These are phyloP conservation scores for Aspergillus glaucus DNA, from an alignment of 2,329 filamentous ascomycete species.

Conservation along the genomic window DNA sequence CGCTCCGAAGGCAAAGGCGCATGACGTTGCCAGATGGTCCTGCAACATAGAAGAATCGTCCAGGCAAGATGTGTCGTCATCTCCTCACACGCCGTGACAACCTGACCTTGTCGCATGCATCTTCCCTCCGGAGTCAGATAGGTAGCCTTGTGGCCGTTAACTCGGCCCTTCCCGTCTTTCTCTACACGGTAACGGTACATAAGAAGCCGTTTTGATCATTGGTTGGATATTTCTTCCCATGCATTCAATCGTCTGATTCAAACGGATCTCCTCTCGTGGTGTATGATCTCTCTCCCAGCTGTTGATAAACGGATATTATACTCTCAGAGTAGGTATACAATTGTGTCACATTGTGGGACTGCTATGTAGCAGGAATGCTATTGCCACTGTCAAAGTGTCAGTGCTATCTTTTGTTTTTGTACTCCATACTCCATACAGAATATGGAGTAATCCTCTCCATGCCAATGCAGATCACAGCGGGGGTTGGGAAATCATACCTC, in stretches of 20 bases:
- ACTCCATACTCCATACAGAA: not conserved
- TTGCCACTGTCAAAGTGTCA: not conserved
- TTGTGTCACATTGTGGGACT: not conserved
- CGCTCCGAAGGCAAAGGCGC: conserved; percentile 1
- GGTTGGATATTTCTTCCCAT: not conserved
- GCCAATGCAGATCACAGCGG: not conserved
- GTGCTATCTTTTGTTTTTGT: not conserved
- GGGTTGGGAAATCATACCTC: not conserved
- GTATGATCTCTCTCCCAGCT: not conserved
- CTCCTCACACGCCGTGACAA: not conserved
- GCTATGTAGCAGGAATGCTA: not conserved
- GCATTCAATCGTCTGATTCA: not conserved
- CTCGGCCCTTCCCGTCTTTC: not conserved
- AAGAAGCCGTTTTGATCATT: not conserved
- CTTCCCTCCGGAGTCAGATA: not conserved
- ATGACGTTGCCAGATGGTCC: conserved; percentile 9
- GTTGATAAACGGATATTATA: not conserved
- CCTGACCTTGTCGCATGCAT: not conserved
- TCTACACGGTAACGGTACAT: not conserved
- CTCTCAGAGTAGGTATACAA: not conserved
- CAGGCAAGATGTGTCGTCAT: not conserved
- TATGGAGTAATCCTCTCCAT: not conserved
- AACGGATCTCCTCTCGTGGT: not conserved
- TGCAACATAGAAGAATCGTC: conserved; percentile 1
- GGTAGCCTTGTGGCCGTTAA: not conserved